Conservation (phyloP, 176 grass and related monocot genomes). For the Musa schizocarpa region DNA sequence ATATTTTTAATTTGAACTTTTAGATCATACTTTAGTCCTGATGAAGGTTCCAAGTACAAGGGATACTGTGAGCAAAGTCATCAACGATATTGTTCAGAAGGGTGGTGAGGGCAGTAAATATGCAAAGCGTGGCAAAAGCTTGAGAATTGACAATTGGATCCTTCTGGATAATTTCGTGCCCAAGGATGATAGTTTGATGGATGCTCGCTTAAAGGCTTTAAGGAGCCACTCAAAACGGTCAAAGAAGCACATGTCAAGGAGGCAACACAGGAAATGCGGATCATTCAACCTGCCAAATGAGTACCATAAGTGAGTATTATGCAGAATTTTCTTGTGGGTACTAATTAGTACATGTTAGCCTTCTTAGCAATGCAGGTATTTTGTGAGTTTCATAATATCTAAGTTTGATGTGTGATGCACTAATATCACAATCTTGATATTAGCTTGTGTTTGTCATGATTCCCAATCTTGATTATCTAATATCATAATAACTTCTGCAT, state of each 20-base stretch:
- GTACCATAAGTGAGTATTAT: conserved; percentile 37
- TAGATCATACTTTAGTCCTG: neutral
- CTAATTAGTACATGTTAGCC: neutral
- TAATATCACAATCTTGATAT: neutral
- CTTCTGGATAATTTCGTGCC: conserved; percentile 51
- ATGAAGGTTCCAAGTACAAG: conserved; percentile 30
- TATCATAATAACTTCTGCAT: too few relatives aligned
- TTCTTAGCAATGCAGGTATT: neutral
- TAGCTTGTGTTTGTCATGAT: too few relatives aligned
- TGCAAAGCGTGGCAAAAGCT: conserved; percentile 39
- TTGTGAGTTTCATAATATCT: neutral
- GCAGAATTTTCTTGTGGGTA: neutral
- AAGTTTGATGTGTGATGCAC: neutral
- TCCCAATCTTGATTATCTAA: too few relatives aligned
- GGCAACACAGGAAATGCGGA: conserved; percentile 54
- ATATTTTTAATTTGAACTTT: conserved; percentile 6
- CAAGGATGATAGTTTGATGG: conserved; percentile 33
- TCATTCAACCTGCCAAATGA: conserved; percentile 40
- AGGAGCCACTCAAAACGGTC: conserved; percentile 48
- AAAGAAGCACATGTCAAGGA: conserved; percentile 52
- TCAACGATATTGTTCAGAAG: conserved; percentile 61
- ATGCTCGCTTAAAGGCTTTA: conserved; percentile 42
- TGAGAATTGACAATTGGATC: conserved; percentile 49
- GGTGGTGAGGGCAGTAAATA: conserved; percentile 40
- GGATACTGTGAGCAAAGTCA: conserved; percentile 33